These are phyloP conservation scores for Picea glauca DNA, from an alignment of 75 land plant species.

Conservation along the genomic window DNA sequence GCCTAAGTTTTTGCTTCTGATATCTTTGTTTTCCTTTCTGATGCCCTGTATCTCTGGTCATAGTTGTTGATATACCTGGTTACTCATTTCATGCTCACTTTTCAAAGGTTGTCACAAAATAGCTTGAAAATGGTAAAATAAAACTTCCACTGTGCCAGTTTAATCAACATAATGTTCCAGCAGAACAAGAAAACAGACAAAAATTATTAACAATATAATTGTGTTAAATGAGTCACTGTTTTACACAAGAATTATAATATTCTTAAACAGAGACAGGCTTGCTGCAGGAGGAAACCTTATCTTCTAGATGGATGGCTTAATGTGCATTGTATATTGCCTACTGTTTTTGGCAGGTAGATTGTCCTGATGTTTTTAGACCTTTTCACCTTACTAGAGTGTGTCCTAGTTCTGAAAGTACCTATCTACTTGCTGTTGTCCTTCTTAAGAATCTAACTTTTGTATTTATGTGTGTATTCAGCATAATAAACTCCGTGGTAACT, in stretches of 20 bases:
- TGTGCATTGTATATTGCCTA: slow-evolving; percentile 6
- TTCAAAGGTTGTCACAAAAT: not conserved
- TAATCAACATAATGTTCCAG: not conserved
- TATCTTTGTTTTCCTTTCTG: not conserved
- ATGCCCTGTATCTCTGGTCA: not conserved
- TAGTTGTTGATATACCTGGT: not conserved
- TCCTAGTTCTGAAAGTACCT: not conserved
- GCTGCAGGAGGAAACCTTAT: slow-evolving; percentile 13
- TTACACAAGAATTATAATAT: slow-evolving; percentile 6
- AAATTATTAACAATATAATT: not conserved
- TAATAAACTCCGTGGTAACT: slow-evolving; percentile 53
- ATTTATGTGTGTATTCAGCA: slow-evolving; percentile 33
- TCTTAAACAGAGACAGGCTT: slow-evolving; percentile 8
- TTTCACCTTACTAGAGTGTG: not conserved
- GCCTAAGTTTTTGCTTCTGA: not conserved
- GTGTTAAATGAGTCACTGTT: not conserved
- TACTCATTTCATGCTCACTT: not conserved
- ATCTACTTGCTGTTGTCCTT: not conserved
- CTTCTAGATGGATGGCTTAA: slow-evolving; percentile 11
- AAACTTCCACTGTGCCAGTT: not conserved
- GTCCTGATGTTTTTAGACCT: slow-evolving; percentile 8
- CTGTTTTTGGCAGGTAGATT: slow-evolving; percentile 11
- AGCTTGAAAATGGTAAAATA: not conserved
- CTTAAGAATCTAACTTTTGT: not conserved
- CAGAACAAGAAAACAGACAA: not conserved